These are phyloP conservation scores for Diaporthe caulivora DNA, from an alignment of 2,329 filamentous ascomycete species.

Conservation along the genomic window DNA sequence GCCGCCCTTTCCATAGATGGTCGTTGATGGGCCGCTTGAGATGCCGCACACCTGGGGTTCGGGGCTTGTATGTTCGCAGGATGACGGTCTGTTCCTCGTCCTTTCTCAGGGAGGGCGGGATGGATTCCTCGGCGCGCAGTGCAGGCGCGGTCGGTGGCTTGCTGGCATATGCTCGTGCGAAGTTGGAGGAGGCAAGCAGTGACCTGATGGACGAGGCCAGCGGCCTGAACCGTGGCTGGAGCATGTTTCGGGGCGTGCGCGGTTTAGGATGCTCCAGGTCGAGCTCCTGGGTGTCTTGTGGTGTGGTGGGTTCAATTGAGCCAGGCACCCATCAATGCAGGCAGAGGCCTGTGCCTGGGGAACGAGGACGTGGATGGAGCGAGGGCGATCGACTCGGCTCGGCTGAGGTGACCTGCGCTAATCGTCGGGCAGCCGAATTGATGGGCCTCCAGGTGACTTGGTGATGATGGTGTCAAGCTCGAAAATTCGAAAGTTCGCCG, in stretches of 20 bases:
- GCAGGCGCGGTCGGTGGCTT: slow-evolving; percentile 40
- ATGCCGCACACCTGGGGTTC: slow-evolving; percentile 93
- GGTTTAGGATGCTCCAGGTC: slow-evolving; percentile 25
- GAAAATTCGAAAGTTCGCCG: slow-evolving; percentile 38
- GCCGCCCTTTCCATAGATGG: slow-evolving; percentile 94
- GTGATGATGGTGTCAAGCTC: slow-evolving; percentile 23
- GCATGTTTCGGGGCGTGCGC: slow-evolving; percentile 59
- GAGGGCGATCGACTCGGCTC: slow-evolving; percentile 9
- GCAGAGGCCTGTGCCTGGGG: background rate
- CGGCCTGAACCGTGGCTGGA: slow-evolving; percentile 74
- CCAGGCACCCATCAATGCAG: slow-evolving; percentile 31
- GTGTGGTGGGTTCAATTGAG: slow-evolving; percentile 34
- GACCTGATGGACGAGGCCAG: slow-evolving; percentile 46
- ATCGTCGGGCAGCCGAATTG: slow-evolving; percentile 3
- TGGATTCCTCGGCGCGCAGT: slow-evolving; percentile 16
- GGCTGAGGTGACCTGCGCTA: slow-evolving; percentile 20
- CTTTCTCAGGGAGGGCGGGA: slow-evolving; percentile 33
- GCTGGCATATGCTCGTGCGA: slow-evolving; percentile 42
- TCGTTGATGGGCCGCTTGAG: slow-evolving; percentile 93
- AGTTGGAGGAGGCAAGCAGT: slow-evolving; percentile 38
- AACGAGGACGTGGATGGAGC: slow-evolving; percentile 10
- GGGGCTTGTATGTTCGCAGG: slow-evolving; percentile 90
- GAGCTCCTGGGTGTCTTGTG: slow-evolving; percentile 33
- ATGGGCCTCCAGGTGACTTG: background rate
- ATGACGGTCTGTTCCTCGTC: slow-evolving; percentile 55